Conservation (phyloP, 2,329 filamentous ascomycete species). For the Nigrospora sphaerica region DNA sequence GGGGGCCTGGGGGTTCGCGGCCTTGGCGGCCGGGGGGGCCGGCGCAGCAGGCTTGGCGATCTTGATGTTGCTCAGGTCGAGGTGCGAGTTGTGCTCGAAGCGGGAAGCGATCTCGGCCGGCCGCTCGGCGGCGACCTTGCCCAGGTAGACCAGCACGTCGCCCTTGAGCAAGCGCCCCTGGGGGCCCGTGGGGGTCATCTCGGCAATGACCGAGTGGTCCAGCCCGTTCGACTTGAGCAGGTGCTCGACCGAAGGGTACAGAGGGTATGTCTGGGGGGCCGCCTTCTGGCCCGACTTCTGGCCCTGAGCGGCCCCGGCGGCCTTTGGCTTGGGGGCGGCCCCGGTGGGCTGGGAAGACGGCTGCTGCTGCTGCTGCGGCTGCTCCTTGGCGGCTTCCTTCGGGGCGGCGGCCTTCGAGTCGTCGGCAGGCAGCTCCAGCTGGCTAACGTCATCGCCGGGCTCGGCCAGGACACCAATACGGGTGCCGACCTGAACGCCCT, state of each 20-base stretch:
- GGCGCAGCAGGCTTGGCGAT: conserved; percentile 46
- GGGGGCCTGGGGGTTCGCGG: conserved; percentile 30
- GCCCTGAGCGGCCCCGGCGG: conserved; percentile 15
- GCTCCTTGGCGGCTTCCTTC: conserved; percentile 24
- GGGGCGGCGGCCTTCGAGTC: conserved; percentile 37
- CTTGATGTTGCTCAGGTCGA: conserved; percentile 96
- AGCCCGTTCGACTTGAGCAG: conserved; percentile 76
- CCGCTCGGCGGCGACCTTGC: conserved; percentile 65
- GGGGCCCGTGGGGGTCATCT: conserved; percentile 83
- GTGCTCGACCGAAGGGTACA: conserved; percentile 77
- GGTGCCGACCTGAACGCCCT: conserved; percentile 69
- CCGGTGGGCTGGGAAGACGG: conserved; percentile 11
- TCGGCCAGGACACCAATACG: conserved; percentile 82
- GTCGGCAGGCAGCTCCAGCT: conserved; percentile 69
- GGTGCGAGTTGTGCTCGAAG: conserved; percentile 69
- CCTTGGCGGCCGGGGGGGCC: conserved; percentile 17
- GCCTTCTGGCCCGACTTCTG: conserved; percentile 38
- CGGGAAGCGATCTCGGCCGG: conserved; percentile 64
- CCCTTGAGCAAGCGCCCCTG: conserved; percentile 88
- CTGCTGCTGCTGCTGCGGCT: conserved; percentile 12
- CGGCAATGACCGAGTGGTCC: conserved; percentile 64
- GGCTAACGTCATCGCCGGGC: conserved; percentile 68
- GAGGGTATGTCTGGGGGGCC: conserved; percentile 61
- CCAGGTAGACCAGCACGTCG: conserved; percentile 86
- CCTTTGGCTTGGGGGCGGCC: conserved; percentile 25